A percentile compares a stretch with the other conserved stretches of the same genome.
phyloP scores from a whole-genome alignment of 2,329 filamentous ascomycete genomes.

The Paracamarosporium sp. region DNA sequence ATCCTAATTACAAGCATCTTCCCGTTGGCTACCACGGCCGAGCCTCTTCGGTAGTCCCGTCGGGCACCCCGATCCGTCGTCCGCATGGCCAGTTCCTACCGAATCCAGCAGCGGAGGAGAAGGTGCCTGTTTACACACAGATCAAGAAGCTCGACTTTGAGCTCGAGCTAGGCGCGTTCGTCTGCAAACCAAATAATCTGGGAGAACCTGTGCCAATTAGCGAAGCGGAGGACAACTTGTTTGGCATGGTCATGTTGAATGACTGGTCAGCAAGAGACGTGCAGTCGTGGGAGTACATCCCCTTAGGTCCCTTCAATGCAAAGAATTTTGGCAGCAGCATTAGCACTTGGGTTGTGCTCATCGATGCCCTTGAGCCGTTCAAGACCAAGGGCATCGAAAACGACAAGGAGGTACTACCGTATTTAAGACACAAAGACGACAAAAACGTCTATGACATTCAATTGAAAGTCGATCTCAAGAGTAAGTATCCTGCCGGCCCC shows the following conservation, averaged over 20 bases:
- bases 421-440: constrained; percentile 67
- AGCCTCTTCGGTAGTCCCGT: constrained; percentile 76
- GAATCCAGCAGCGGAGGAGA: constrained; percentile 67
- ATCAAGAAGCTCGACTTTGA: constrained; percentile 77
- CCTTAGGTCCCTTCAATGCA: constrained; percentile 79
- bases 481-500: constrained; percentile 38
- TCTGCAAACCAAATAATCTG: constrained; percentile 69
- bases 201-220: constrained; percentile 69
- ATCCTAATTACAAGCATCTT: constrained; percentile 82
- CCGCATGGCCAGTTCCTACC: constrained; percentile 77
- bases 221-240: constrained; percentile 73
- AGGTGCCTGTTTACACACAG: constrained; percentile 68
- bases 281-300: constrained; percentile 84
- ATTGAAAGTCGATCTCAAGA: constrained; percentile 69
- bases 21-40: constrained; percentile 85
- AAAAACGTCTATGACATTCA: constrained; percentile 72
- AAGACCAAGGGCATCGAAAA: constrained; percentile 62
- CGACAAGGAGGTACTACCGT: constrained; percentile 63
- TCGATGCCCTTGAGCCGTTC: constrained; percentile 77
- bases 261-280: constrained; percentile 88
- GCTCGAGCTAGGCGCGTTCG: constrained; percentile 78
- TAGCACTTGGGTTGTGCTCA: constrained; percentile 78
- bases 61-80: constrained; percentile 74
- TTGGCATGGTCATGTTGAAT: constrained; percentile 83
- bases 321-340: constrained; percentile 86